Conservation (phyloP, 139 green algal species). For the Tetraselmis chui region DNA sequence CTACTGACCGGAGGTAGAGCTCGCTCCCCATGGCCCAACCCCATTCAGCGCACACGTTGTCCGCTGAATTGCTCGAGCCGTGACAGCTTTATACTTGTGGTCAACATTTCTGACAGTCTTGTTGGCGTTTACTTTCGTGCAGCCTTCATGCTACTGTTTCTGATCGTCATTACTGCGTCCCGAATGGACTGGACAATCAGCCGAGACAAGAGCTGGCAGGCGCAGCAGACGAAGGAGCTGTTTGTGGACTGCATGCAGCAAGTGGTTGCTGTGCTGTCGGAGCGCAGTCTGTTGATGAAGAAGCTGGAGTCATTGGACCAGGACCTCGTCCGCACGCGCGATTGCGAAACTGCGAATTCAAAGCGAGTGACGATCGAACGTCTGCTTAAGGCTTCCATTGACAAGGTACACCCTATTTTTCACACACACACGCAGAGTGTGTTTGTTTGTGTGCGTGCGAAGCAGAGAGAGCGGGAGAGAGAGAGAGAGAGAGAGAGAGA, state of each 20-base stretch:
- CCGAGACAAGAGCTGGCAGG: neutral
- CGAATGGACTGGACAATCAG: neutral
- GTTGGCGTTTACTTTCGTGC: too few species aligned
- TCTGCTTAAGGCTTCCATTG: neutral
- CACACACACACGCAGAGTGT: too few species aligned
- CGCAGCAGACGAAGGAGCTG: neutral
- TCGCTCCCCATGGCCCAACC: conserved; percentile 40
- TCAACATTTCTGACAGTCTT: neutral
- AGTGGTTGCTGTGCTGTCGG: neutral
- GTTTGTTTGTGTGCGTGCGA: too few species aligned
- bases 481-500: too few species aligned
- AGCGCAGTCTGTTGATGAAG: neutral
- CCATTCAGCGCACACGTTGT: neutral
- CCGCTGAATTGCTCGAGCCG: neutral
- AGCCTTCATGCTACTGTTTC: neutral
- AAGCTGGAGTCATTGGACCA: neutral
- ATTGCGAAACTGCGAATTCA: neutral
- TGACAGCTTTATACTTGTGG: neutral
- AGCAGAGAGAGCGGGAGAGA: too few species aligned
- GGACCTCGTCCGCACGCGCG: neutral
- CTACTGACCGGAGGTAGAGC: conserved; percentile 39
- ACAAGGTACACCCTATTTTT: too few species aligned
- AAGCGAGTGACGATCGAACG: neutral
- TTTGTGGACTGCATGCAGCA: neutral
- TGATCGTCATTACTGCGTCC: neutral